A percentile compares a stretch with the other conserved stretches of the same genome.
phyloP scores from a whole-genome alignment of 2,329 filamentous ascomycete genomes.

The Diaporthe citrichinensis region DNA sequence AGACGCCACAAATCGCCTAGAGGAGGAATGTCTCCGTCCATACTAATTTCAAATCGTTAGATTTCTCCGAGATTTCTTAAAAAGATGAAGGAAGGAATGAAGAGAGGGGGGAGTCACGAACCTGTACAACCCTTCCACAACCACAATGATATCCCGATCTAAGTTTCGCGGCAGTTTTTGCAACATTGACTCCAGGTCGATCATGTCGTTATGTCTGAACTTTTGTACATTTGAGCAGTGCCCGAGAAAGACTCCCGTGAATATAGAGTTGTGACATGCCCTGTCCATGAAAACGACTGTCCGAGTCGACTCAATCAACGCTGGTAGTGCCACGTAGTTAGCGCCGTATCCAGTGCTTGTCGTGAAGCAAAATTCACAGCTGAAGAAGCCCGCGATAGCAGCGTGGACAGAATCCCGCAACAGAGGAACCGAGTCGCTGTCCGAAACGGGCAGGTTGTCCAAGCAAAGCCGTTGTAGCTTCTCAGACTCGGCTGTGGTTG shows the following conservation, averaged over 20 bases:
- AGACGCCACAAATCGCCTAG: conserved; percentile 20
- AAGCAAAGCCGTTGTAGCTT: conserved; percentile 40
- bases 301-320: not conserved
- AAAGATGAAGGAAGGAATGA: not conserved
- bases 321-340: not conserved
- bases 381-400: not conserved
- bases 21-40: not conserved
- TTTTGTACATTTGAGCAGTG: not conserved
- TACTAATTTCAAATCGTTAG: not conserved
- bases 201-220: not conserved
- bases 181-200: not conserved
- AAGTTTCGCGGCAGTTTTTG: not conserved
- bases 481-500: conserved; percentile 17
- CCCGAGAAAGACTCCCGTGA: not conserved
- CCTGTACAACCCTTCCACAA: conserved; percentile 2
- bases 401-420: not conserved
- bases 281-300: not conserved
- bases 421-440: conserved; percentile 2
- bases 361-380: not conserved
- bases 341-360: not conserved
- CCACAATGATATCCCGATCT: not conserved
- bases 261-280: not conserved
- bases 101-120: not conserved
- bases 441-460: conserved; percentile 39
- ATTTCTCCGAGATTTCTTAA: not conserved